Evolutionary conservation across 345 rosid species (phyloP).

Genomic region (Eucalyptus marginata): DNA sequence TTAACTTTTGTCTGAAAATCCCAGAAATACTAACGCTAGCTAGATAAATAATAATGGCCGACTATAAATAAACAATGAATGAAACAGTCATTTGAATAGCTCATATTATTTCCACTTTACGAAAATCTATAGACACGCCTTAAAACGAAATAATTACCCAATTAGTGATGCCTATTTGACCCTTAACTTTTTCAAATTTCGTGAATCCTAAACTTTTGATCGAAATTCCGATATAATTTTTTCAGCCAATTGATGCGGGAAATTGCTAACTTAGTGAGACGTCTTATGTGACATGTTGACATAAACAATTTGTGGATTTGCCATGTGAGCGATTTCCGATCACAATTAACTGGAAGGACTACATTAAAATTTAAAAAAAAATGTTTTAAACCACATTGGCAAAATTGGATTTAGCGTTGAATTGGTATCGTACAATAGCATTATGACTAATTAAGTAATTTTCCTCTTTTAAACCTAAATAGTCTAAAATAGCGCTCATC

Average conservation of each 20-base stretch:
- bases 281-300: not conserved
- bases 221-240: not conserved
- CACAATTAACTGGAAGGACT: rapidly evolving
- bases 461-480: not conserved
- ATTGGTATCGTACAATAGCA: not conserved
- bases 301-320: not conserved
- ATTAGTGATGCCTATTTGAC: rapidly evolving
- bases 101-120: not conserved
- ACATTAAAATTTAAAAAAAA: not conserved
- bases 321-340: rapidly evolving
- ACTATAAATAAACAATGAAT: not conserved
- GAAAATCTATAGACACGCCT: not conserved
- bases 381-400: not conserved
- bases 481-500: not conserved
- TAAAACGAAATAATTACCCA: not conserved
- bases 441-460: not conserved
- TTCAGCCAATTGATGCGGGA: rapidly evolving
- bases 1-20: not conserved
- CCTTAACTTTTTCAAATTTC: not conserved
- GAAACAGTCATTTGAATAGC: not conserved
- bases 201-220: not conserved
- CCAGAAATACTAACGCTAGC: not conserved
- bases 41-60: not conserved
- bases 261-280: not conserved
- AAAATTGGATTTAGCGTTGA: not conserved